A percentile compares a stretch with the other conserved stretches of the same genome.
Conservation (phyloP, 164 flowering plant genomes). For the Vitis amurensis region DNA sequence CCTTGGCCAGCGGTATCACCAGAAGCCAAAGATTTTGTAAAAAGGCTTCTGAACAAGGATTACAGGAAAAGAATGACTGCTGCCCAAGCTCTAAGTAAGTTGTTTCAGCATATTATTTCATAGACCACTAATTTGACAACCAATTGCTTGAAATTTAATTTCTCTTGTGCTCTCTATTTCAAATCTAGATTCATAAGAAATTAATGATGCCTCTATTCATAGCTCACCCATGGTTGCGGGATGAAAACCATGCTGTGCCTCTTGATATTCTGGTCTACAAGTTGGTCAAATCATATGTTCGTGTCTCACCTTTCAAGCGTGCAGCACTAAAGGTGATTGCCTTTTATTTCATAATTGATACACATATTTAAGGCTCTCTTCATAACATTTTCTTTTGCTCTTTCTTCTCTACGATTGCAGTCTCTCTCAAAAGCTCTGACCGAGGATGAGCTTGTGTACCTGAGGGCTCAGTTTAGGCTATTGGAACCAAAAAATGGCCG, state of each 20-base stretch:
- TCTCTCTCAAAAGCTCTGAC: constrained; percentile 68
- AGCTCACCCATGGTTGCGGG: constrained; percentile 98
- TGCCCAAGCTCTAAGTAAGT: constrained; percentile 69
- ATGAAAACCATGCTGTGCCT: constrained; percentile 54
- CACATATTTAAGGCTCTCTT: neutral
- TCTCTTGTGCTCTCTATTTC: neutral
- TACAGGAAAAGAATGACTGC: constrained; percentile 80
- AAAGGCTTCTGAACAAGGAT: constrained; percentile 67
- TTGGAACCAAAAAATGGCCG: constrained; percentile 64
- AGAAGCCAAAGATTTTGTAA: constrained; percentile 74
- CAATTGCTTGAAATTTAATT: neutral
- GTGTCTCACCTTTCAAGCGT: constrained; percentile 83
- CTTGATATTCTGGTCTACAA: constrained; percentile 79
- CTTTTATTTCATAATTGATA: neutral
- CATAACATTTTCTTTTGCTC: neutral
- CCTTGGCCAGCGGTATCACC: constrained; percentile 71
- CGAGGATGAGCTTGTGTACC: constrained; percentile 59
- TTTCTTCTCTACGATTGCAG: constrained; percentile 28
- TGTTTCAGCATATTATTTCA: neutral
- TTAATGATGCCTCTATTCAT: constrained; percentile 25
- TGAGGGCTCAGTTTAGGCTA: constrained; percentile 56
- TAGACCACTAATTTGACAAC: neutral
- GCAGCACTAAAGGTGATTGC: constrained; percentile 77
- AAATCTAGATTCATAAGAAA: constrained; percentile 2
- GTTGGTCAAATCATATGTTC: constrained; percentile 83